phyloP scores from a whole-genome alignment of 23 red algal genomes.

The Chondrus crispus region DNA sequence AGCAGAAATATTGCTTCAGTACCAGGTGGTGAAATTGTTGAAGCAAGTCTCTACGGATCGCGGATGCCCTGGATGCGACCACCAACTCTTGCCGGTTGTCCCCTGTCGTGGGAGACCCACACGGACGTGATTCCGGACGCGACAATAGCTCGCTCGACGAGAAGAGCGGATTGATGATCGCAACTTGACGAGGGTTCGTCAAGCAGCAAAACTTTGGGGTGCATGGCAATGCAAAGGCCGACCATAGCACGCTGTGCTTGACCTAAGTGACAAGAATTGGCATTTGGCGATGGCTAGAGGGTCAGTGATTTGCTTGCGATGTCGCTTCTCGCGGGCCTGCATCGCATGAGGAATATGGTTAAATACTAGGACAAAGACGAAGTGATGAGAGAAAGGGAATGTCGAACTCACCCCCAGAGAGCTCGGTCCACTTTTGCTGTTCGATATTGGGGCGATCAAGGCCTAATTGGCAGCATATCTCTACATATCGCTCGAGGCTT shows the following conservation, averaged over 20 bases:
- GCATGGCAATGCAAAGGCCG: constrained; percentile 28
- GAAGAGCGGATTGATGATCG: constrained; percentile 22
- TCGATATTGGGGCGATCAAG: neutral
- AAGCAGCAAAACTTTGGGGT: constrained; percentile 61
- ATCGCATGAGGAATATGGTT: too few species aligned
- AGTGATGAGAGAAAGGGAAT: neutral
- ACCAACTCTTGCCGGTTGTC: constrained; percentile 43
- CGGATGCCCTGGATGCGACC: constrained; percentile 13
- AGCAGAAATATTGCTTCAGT: too few species aligned
- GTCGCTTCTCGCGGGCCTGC: too few species aligned
- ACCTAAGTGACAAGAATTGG: neutral
- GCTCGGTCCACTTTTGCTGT: constrained; percentile 33
- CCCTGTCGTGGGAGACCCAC: constrained; percentile 62
- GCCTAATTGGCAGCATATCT: neutral
- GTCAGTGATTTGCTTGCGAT: too few species aligned
- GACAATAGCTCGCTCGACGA: constrained; percentile 34
- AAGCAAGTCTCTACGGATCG: too few species aligned
- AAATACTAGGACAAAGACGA: neutral
- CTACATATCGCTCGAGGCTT: neutral
- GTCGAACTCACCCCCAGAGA: constrained; percentile 61
- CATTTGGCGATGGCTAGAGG: too few species aligned
- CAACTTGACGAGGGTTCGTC: constrained; percentile 69
- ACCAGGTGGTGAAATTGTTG: too few species aligned
- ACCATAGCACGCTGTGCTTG: constrained; percentile 46
- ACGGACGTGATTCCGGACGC: constrained; percentile 23